Base-by-base conservation (phyloP, 345 rosid species). In the Ceriops zippeliana region DNA sequence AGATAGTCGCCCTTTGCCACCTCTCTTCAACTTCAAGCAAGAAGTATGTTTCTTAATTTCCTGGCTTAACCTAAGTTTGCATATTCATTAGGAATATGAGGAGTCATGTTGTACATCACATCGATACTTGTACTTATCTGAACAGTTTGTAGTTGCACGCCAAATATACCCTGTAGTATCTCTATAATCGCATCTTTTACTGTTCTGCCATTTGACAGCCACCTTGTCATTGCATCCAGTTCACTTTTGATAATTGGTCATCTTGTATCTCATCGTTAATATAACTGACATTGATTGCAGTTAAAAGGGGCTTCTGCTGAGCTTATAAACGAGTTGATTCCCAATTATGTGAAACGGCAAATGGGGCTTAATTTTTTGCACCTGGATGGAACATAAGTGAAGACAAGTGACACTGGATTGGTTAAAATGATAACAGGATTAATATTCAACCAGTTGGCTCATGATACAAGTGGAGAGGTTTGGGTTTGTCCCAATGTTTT, bases 311-410 rank as follows among this genome's bases (percentile, higher is more conserved):
- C 24, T 22, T 22, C 24, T 22, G 24, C 24, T 22, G 24, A 22
- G 24, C 88, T 88, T 21, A 86, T 86, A 26, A 88, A 82, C 76
- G 88, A 87, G 87, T 80, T 90, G 80, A 86, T 85, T 62, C 97
- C 97, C 24, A 92, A 90, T 51, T 88, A 88, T 72, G 82, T 87
- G 78, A 90, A 87, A 69, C 82, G 92, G 72, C 92, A 88, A 66
- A 73, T 88, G 79, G 95, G 89, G 72, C 84, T 84, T 56, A 82
- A 79, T 79, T 83, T 90, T 80, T 68, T 88, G 85, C 86, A 86
- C 74, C 89, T 79, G 51, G 77, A 85, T 27, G 88, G 90, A 67
- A 84, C 96, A 75, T 90, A 80, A 80, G 28, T 22, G 21, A 31
- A n/a, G 47, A 51, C 19, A 65, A 68, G 57, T 26, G 65, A 63